Conservation (phyloP, 495 filamentous ascomycete species). For the Aspergillus leporis region DNA sequence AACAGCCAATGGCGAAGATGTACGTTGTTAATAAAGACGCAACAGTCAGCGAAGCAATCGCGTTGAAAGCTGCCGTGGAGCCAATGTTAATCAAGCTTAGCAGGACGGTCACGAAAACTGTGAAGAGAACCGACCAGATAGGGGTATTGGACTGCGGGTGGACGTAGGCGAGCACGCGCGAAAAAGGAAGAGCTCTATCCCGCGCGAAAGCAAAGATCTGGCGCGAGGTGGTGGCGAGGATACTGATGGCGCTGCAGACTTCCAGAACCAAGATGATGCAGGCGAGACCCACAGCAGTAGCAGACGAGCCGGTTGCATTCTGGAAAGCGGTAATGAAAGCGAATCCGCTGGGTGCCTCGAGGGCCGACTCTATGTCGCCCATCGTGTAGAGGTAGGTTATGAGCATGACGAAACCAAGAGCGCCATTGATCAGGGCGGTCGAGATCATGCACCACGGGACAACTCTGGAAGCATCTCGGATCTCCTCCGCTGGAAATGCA, state of each 20-base stretch:
- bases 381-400: constrained; percentile 34
- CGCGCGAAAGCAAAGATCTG: neutral
- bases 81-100: constrained; percentile 34
- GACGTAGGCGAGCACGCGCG: constrained; percentile 27
- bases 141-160: constrained; percentile 17
- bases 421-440: constrained; percentile 30
- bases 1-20: constrained; percentile 33
- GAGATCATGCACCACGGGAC: constrained; percentile 29
- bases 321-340: constrained; percentile 28
- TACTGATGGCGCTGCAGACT: neutral
- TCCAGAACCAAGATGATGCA: constrained; percentile 14
- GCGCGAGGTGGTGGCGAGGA: neutral
- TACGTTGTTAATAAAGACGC: constrained; percentile 42
- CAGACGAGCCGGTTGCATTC: constrained; percentile 17
- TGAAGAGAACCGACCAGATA: constrained; percentile 11
- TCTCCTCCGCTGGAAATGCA: constrained; percentile 26
- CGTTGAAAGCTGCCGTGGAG: constrained; percentile 53
- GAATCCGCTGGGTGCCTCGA: constrained; percentile 25
- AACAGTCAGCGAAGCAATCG: constrained; percentile 44
- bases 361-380: constrained; percentile 28
- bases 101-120: constrained; percentile 4
- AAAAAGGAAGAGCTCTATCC: constrained; percentile 41
- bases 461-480: constrained; percentile 30
- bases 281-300: constrained; percentile 8
- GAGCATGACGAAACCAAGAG: constrained; percentile 34